Evolutionary conservation across 1,284 basidiomycete species (phyloP), one percentile per base, ranked within the genome.

Genomic region (Apiotrichum mycotoxinovorans): DNA sequence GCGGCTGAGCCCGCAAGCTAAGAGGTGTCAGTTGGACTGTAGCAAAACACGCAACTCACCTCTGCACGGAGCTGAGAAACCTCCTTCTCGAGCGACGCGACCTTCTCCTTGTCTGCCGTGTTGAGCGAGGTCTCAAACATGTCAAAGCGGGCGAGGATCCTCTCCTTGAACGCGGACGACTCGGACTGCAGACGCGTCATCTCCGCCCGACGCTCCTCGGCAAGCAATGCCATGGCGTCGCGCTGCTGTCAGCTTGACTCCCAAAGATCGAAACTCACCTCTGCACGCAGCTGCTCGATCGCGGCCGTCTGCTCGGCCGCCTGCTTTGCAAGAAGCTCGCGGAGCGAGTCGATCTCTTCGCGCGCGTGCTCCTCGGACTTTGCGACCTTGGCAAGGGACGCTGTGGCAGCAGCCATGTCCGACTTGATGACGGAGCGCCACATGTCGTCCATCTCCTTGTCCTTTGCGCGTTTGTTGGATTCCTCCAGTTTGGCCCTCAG

Each of bases 161-260:
- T 20, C 34, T 48, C 25, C 40, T 52, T 46, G 46, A 52, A 52
- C 20, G 41, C 33, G 2, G 40, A 37, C 4, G 50, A 42, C 25
- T 61, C 52, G 23, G 43, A 23, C 30, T 57, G 55, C 22, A 61
- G 22, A 17, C 49, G 40, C 8, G 33, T 23, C 5, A 25, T 20
- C 11, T 61, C 56, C 8, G 52, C 26, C 26, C 56, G 53, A 1
- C 53, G 46, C 18, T 58, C 51, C 26, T 57, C 47, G 3, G 56
- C 60, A 12, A 54, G 44, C 26, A 41, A n/a, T 3, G 8, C 34
- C 26, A 34, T 52, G 10, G 48, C 40, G 15, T 60, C 54, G 18
- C 59, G 52, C 59, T 61, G 42, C 0, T 8, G 41, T 56, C 33
- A 54, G 52, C 26, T 27, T n/a, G n/a, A n/a, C n/a, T n/a, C n/a